phyloP scores from a whole-genome alignment of 2,329 filamentous ascomycete species.

The Curvularia verruculosa region DNA sequence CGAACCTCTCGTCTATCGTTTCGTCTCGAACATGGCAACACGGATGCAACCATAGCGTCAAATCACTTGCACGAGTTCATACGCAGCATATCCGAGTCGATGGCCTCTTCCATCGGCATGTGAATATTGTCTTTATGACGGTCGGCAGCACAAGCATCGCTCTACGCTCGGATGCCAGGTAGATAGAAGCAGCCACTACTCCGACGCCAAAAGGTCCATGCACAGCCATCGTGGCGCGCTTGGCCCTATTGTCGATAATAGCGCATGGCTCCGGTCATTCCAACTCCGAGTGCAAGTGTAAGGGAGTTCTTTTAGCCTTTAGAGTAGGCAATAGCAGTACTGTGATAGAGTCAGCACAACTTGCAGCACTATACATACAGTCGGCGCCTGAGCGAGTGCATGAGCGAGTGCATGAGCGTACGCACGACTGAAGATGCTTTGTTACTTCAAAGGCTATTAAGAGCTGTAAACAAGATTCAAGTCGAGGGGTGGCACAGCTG shows the following conservation, averaged over 20 bases:
- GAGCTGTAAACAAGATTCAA: too few species aligned
- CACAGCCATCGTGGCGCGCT: slow-evolving; percentile 59
- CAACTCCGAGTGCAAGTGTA: too few species aligned
- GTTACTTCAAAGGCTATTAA: too few species aligned
- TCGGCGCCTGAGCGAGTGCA: too few species aligned
- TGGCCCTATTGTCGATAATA: slow-evolving; percentile 47
- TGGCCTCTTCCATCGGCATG: slow-evolving; percentile 40
- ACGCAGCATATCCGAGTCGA: slow-evolving; percentile 9
- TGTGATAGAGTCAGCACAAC: too few species aligned
- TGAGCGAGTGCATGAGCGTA: too few species aligned
- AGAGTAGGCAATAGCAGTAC: too few species aligned
- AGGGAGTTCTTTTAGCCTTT: too few species aligned
- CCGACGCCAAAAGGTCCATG: slow-evolving; percentile 64
- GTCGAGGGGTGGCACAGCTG: too few species aligned
- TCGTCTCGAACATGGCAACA: slow-evolving; percentile 9
- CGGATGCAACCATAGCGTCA: slow-evolving; percentile 17
- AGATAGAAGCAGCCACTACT: slow-evolving; percentile 63
- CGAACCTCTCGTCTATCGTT: slow-evolving; percentile 8
- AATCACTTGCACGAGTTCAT: slow-evolving; percentile 15
- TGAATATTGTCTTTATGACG: slow-evolving; percentile 81
- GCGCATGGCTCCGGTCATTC: too few species aligned
- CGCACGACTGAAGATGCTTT: too few species aligned
- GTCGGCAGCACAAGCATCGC: slow-evolving; percentile 72
- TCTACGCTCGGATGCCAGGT: slow-evolving; percentile 64
- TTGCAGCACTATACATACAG: too few species aligned